Conservation (phyloP, 805 yeast genomes). For the Pichia nanzhaoensis region DNA sequence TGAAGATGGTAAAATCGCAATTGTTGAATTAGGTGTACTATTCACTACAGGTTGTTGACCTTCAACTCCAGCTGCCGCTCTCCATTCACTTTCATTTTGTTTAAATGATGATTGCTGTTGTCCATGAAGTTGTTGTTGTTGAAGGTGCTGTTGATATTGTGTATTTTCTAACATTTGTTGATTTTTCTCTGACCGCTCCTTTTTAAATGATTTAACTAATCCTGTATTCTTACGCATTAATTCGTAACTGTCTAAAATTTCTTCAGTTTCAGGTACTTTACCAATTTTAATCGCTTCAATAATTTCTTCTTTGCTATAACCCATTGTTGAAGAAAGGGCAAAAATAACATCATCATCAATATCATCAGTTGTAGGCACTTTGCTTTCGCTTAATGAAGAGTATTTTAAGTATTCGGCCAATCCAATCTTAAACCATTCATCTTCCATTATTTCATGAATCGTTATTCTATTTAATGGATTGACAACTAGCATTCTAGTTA, state of each 20-base stretch:
- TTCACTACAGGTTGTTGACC: conserved; percentile 24
- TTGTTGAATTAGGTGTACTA: conserved; percentile 62
- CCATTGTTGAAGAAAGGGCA: conserved; percentile 77
- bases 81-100: conserved; percentile 21
- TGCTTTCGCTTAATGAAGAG: conserved; percentile 35
- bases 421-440: conserved; percentile 84
- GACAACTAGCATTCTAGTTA: conserved; percentile 88
- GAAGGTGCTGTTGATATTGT: conserved; percentile 11
- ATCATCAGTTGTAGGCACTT: conserved; percentile 29
- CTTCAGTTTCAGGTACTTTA: conserved; percentile 47
- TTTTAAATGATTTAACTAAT: conserved; percentile 60
- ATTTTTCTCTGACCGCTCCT: conserved; percentile 15
- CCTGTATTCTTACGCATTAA: conserved; percentile 73
- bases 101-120: background rate
- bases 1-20: conserved; percentile 89
- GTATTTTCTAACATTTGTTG: background rate
- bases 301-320: conserved; percentile 80
- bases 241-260: conserved; percentile 80
- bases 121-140: background rate
- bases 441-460: conserved; percentile 85
- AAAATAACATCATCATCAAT: conserved; percentile 71
- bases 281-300: conserved; percentile 49
- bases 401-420: conserved; percentile 77
- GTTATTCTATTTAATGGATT: conserved; percentile 92
- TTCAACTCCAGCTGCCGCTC: conserved; percentile 28